phyloP scores from a whole-genome alignment of 2,329 filamentous ascomycete genomes.

The Fusarium sp. region DNA sequence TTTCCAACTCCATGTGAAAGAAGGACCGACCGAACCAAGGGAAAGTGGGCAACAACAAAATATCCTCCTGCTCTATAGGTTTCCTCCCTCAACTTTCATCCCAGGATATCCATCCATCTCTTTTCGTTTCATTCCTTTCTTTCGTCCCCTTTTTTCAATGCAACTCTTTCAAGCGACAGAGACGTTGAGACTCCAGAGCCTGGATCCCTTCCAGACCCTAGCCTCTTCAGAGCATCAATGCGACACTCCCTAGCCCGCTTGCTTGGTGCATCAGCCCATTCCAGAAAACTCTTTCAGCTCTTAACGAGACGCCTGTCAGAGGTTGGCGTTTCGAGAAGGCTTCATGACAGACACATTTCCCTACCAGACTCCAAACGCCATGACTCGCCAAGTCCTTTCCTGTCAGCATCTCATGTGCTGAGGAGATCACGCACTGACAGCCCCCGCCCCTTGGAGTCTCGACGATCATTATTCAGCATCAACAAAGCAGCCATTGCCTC shows the following conservation, averaged over 20 bases:
- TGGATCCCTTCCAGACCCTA: not conserved
- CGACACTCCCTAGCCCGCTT: slow-evolving; percentile 19
- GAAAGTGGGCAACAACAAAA: slow-evolving; percentile 3
- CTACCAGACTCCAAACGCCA: slow-evolving; percentile 15
- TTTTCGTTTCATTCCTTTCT: not conserved
- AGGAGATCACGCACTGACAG: slow-evolving; percentile 64
- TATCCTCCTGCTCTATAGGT: slow-evolving; percentile 10
- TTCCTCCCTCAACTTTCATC: slow-evolving; percentile 1
- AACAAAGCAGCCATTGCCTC: slow-evolving; percentile 85
- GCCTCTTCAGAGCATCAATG: slow-evolving; percentile 6
- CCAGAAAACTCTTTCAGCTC: not conserved
- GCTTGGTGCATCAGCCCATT: slow-evolving; percentile 11
- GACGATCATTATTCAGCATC: slow-evolving; percentile 84
- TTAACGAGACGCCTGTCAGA: not conserved
- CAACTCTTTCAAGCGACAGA: not conserved
- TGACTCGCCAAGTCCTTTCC: slow-evolving; percentile 1
- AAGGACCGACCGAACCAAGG: slow-evolving; percentile 7
- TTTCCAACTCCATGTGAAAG: slow-evolving; percentile 24
- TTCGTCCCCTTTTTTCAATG: not conserved
- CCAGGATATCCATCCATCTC: not conserved
- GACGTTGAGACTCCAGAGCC: not conserved
- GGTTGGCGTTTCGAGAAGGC: slow-evolving; percentile 11
- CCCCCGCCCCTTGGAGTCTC: slow-evolving; percentile 58
- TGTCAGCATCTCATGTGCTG: slow-evolving; percentile 53
- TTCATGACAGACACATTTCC: not conserved